Conservation (phyloP, 768 basidiomycete species). For the Tylopilus sp. region DNA sequence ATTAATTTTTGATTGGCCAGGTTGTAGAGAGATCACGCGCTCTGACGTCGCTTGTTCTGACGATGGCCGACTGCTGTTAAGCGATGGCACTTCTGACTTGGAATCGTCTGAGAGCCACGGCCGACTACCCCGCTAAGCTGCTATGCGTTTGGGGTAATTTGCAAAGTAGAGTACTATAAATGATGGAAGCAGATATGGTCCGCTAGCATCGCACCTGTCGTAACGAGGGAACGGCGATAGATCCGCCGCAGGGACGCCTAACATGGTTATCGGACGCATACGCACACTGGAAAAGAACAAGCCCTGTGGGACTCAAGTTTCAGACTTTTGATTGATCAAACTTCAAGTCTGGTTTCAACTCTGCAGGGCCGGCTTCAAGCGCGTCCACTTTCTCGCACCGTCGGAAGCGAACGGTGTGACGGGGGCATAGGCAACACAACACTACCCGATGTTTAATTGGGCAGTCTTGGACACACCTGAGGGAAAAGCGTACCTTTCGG, state of each 20-base stretch:
- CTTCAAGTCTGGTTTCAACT: slow-evolving; percentile 17
- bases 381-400: slow-evolving; percentile 3
- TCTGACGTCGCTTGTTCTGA: slow-evolving; percentile 8
- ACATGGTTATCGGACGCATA: slow-evolving; percentile 10
- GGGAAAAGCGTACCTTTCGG: neutral
- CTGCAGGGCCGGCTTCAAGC: slow-evolving; percentile 7
- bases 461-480: neutral
- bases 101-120: neutral
- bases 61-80: neutral
- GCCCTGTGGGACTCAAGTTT: slow-evolving; percentile 12
- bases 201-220: neutral
- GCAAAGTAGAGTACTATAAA: slow-evolving; percentile 3
- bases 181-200: neutral
- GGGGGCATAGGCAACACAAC: neutral
- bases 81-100: neutral
- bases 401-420: slow-evolving; percentile 22
- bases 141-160: slow-evolving; percentile 18
- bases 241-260: neutral
- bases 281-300: neutral
- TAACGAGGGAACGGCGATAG: slow-evolving; percentile 11
- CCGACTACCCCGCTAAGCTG: neutral
- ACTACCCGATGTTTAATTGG: neutral
- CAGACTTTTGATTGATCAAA: slow-evolving; percentile 7
- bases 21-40: neutral
- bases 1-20: neutral